These are phyloP conservation scores for Fraxinus pennsylvanica DNA, from an alignment of 257 asterid genomes.

Conservation along the genomic window DNA sequence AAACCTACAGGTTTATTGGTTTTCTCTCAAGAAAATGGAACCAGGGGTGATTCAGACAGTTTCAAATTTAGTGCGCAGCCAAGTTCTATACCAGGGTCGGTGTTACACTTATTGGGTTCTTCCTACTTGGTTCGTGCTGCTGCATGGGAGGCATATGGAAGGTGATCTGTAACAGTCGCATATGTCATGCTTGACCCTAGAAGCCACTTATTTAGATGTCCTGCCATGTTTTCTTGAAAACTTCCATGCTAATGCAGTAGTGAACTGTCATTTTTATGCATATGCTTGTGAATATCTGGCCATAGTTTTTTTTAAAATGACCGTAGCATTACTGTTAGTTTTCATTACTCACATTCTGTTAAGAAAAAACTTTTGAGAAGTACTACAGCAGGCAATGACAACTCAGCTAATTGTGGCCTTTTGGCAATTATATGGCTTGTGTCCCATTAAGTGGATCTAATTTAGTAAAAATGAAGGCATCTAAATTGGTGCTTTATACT, in stretches of 20 bases:
- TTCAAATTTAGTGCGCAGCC: slow-evolving; percentile 74
- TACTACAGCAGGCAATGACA: neutral
- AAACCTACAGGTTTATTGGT: slow-evolving; percentile 61
- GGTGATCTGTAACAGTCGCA: slow-evolving; percentile 47
- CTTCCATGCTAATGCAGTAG: neutral
- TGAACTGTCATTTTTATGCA: neutral
- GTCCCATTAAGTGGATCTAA: neutral
- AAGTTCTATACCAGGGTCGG: slow-evolving; percentile 80
- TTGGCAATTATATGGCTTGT: neutral
- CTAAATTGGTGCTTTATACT: neutral
- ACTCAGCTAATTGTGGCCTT: neutral
- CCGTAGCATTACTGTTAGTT: neutral
- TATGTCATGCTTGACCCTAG: slow-evolving; percentile 22
- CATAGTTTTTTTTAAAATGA: neutral
- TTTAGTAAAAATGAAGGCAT: neutral
- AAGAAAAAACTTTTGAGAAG: neutral
- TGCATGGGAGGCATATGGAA: slow-evolving; percentile 97
- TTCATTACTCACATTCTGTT: neutral
- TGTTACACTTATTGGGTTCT: slow-evolving; percentile 80
- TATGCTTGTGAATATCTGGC: neutral
- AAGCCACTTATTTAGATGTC: slow-evolving; percentile 16
- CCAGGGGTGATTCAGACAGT: slow-evolving; percentile 33
- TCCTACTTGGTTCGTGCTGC: slow-evolving; percentile 86
- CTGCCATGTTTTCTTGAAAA: neutral
- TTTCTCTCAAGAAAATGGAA: slow-evolving; percentile 62